Base-by-base conservation (phyloP, 2,329 filamentous ascomycete genomes). In the Fusarium algeriense region DNA sequence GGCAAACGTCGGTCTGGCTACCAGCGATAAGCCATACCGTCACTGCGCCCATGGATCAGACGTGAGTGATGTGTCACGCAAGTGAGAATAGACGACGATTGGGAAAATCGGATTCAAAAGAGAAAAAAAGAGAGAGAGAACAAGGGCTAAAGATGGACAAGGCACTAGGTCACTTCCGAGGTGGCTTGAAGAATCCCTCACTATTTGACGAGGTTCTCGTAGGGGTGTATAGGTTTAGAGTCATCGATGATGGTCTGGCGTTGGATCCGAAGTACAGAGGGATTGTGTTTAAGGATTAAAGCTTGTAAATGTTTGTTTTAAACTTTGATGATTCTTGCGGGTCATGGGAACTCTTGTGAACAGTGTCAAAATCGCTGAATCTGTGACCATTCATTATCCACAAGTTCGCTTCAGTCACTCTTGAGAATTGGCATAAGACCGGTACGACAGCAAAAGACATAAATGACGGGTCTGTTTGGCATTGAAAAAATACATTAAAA, bases 231-330 rank as follows among this genome's bases (percentile, higher is more conserved):
- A 52, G 77, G 77, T 77, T 81, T 82, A 84, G 81, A 84, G 73
- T 76, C 69, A 78, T 76, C 73, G 73, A 78, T 77, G 77, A 78
- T 79, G 78, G 77, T 82, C 81, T 78, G 80, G 80, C 81, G 77
- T 82, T 80, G 81, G 82, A 83, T 82, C 75, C 74, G 67, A 67
- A 43, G 38, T 58, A 61, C 20, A 45, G 34, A 59, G 55, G 60
- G 53, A 60, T 49, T 19, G 60, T 70, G 54, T 71, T 59, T 69
- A 55, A 66, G 54, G 60, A 70, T 64, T 32, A 64, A 62, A 59
- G 48, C 45, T 59, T 53, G 54, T 63, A 63, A 11, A 64, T 61
- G 46, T 46, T 67, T 67, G 37, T 56, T 67, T 32, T 53, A 23
- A 38, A 34, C 23, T 40, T 55, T 20, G 11, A 60, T 26, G 17